Conservation (phyloP, 2,329 filamentous ascomycete genomes). For the Sporothrix pseudoabietina region DNA sequence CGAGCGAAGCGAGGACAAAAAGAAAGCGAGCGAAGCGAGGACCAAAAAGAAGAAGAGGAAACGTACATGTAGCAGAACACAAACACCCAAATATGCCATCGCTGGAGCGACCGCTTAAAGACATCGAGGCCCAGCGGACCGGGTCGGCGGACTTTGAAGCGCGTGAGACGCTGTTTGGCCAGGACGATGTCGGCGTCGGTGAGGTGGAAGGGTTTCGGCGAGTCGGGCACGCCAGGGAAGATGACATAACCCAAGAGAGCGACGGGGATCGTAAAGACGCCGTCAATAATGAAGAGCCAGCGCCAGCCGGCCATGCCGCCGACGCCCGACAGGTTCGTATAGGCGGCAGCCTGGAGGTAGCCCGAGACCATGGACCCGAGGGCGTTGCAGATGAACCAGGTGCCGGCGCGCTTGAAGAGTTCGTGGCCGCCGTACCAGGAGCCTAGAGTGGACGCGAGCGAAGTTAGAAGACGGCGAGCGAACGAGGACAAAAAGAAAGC, state of each 20-base stretch:
- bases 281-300: constrained; percentile 63
- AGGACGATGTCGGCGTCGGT: constrained; percentile 43
- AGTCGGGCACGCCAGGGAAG: constrained; percentile 46
- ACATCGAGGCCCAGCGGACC: constrained; percentile 48
- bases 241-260: constrained; percentile 55
- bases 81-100: constrained; percentile 58
- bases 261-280: constrained; percentile 58
- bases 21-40: neutral
- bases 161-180: constrained; percentile 42
- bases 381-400: constrained; percentile 36
- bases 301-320: constrained; percentile 54
- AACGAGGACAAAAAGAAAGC: neutral
- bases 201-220: constrained; percentile 44
- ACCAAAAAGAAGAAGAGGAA: neutral
- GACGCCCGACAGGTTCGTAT: constrained; percentile 55
- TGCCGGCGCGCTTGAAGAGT: constrained; percentile 40
- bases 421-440: constrained; percentile 37
- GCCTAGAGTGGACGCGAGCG: constrained; percentile 15
- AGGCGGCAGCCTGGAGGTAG: constrained; percentile 55
- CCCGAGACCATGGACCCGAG: constrained; percentile 41
- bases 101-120: constrained; percentile 48
- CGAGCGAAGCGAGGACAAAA: neutral
- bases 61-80: constrained; percentile 53
- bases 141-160: constrained; percentile 42
- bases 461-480: neutral